Evolutionary conservation across 1,139 yeast genomes (phyloP), one percentile per base, ranked within the genome.

Genomic region (Geotrichum reessii): DNA sequence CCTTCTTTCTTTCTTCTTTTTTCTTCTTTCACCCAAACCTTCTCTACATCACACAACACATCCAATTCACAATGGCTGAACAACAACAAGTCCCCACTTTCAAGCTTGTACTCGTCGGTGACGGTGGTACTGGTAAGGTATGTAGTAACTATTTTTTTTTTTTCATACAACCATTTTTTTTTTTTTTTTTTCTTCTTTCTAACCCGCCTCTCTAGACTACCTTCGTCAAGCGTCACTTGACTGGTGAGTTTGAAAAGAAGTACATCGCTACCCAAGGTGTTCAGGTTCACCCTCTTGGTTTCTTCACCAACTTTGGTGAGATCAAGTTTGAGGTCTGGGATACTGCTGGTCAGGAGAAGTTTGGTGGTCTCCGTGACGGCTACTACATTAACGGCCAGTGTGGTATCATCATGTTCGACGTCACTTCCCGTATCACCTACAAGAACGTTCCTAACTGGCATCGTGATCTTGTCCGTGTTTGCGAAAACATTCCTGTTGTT

Each of bases 391-490:
- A 93, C 76, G 99, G 99, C 74, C 97, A 95, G 81, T 95, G 99
- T 84, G 99, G 98, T 81, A 93, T 95, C 80, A 95, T 95, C 78
- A 95, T 95, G 99, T 95, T 95, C 75, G 99, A 95, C 79, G 99
- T 95, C 65, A 95, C 99, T 64, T 91, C 98, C 58, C 91, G 99
- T 84, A 93, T 95, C 80, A 95, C 99, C 69, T 95, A 95, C 82
- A 95, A 93, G 83, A 95, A 95, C 78, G 99, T 95, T 75, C 99
- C 99, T 77, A 95, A 93, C 87, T 95, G 99, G 99, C 97, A 93
- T 86, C 74, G 79, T 64, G 99, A 95, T 78, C 84, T 95, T 76
- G 98, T 93, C 67, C 91, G 99, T 81, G 99, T 95, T 65, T 95
- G 99, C 81, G 99, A 95, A 80, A 93, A 93, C 85, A 93, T 95